A percentile compares a stretch with the other conserved stretches of the same genome.
These are phyloP conservation scores for Begonia peltatifolia DNA, from an alignment of 306 rosid species.

Conservation along the genomic window DNA sequence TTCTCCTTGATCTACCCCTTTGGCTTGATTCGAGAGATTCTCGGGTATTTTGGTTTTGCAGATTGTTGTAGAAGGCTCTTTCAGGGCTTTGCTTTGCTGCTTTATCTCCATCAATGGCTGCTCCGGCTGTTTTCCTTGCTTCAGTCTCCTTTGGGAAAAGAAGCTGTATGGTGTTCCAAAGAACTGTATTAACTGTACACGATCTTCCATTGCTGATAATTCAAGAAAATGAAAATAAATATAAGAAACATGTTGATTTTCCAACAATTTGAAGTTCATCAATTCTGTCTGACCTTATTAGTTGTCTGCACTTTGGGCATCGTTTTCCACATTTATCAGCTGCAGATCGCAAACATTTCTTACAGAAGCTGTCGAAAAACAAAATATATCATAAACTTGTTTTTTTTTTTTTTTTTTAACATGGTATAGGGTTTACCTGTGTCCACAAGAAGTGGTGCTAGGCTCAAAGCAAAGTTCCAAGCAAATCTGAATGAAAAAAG, in stretches of 20 bases:
- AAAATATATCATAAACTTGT: not conserved
- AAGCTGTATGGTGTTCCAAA: not conserved
- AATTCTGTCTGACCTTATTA: constrained; percentile 35
- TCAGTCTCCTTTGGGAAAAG: not conserved
- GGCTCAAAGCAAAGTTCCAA: constrained; percentile 95
- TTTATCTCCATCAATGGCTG: too few species aligned
- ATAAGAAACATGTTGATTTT: too few species aligned
- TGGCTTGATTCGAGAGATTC: constrained; percentile 15
- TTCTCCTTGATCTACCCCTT: constrained; percentile 23
- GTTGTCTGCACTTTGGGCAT: constrained; percentile 92
- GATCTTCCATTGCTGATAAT: not conserved
- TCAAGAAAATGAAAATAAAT: too few species aligned
- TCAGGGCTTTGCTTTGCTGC: constrained; percentile 14
- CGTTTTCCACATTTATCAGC: constrained; percentile 87
- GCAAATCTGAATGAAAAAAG: constrained; percentile 47
- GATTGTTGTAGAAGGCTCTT: constrained; percentile 24
- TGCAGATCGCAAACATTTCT: constrained; percentile 69
- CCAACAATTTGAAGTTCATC: too few species aligned
- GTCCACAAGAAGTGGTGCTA: constrained; percentile 93
- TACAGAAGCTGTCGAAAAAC: constrained; percentile 53
- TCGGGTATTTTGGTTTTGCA: constrained; percentile 24
- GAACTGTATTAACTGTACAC: not conserved
- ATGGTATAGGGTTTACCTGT: constrained; percentile 39
- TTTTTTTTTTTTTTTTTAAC: too few species aligned
- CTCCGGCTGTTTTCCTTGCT: not conserved